Conservation (phyloP, 1,284 basidiomycete genomes). For the Ceratorhiza oryzae-sativae region DNA sequence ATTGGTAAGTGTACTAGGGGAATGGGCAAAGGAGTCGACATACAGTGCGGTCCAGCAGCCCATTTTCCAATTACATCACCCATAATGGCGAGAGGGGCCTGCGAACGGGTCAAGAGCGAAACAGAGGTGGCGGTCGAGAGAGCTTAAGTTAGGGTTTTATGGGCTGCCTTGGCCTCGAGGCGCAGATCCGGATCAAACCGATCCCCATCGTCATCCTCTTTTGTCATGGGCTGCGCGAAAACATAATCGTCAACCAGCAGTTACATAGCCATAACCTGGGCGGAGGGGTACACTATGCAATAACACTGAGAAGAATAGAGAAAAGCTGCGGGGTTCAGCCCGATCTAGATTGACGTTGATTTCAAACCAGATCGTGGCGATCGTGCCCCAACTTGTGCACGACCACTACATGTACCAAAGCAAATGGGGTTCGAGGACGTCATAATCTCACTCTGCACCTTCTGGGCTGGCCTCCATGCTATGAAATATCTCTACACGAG, state of each 20-base stretch:
- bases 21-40: constrained; percentile 4
- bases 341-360: neutral
- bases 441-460: constrained; percentile 21
- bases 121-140: neutral
- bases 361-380: neutral
- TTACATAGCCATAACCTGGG: neutral
- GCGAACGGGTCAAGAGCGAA: neutral
- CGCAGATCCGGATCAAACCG: constrained; percentile 35
- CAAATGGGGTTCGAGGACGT: constrained; percentile 22
- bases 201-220: neutral
- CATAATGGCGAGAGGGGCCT: constrained; percentile 6
- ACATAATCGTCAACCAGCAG: neutral
- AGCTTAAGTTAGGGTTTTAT: constrained; percentile 24
- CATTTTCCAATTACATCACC: constrained; percentile 42
- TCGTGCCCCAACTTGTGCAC: neutral
- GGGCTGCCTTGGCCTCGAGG: constrained; percentile 20
- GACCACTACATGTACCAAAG: neutral
- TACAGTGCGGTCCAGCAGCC: constrained; percentile 45
- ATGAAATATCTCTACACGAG: constrained; percentile 11
- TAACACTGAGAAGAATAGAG: neutral
- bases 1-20: neutral
- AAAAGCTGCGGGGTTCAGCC: neutral
- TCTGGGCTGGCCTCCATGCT: constrained; percentile 31
- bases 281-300: neutral
- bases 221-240: constrained; percentile 15